A percentile compares a stretch with the other conserved stretches of the same genome.
phyloP scores from a whole-genome alignment of 2,329 filamentous ascomycete species.

The Onygenales sp. region DNA sequence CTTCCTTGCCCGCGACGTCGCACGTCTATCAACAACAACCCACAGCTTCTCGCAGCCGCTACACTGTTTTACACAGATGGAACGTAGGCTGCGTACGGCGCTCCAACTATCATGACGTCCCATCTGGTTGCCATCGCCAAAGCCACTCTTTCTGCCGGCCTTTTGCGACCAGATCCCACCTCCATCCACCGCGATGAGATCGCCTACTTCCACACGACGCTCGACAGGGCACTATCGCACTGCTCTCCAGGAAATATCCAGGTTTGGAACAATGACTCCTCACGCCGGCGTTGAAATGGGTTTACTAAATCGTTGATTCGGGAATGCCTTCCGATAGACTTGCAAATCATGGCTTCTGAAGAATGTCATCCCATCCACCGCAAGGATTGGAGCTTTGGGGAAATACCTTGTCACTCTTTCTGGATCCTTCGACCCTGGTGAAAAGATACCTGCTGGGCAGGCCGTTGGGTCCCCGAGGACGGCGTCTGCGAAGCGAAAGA shows the following conservation, averaged over 20 bases:
- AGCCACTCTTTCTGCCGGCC: conserved; percentile 63
- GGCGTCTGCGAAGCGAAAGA: conserved; percentile 55
- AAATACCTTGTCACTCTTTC: conserved; percentile 67
- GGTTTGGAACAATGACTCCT: conserved; percentile 54
- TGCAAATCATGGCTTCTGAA: conserved; percentile 79
- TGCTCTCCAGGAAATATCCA: conserved; percentile 77
- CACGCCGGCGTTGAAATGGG: conserved; percentile 15
- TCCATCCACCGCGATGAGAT: conserved; percentile 61
- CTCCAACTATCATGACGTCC: conserved; percentile 47
- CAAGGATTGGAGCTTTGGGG: conserved; percentile 57
- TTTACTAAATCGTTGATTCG: conserved; percentile 26
- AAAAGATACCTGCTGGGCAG: conserved; percentile 8
- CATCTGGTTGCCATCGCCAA: conserved; percentile 69
- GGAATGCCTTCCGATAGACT: conserved; percentile 47
- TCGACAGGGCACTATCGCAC: conserved; percentile 56
- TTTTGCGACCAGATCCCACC: conserved; percentile 65
- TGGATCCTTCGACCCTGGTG: conserved; percentile 41
- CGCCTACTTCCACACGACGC: conserved; percentile 55
- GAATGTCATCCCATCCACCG: conserved; percentile 58
- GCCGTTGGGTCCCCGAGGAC: conserved; percentile 16
- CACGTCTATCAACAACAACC: neutral
- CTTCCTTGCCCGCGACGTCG: too few relatives aligned
- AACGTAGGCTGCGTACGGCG: neutral
- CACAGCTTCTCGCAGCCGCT: neutral
- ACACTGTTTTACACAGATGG: neutral